Evolutionary conservation across 352 stramenopile genomes (phyloP).

Genomic region (Globisporangium cylindrosporum): DNA sequence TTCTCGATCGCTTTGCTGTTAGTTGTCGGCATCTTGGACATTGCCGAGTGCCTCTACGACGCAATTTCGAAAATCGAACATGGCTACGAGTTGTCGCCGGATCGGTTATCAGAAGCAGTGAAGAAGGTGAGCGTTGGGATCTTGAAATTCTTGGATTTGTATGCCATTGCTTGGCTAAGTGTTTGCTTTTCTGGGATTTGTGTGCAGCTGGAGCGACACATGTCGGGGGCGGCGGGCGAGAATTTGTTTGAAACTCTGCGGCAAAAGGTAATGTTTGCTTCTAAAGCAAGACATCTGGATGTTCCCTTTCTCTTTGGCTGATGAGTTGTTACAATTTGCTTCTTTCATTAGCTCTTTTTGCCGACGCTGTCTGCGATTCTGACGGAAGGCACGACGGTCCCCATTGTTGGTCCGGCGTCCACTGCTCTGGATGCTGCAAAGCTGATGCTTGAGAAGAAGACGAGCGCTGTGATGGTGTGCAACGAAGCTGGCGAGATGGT

Average conservation of each 20-base stretch:
- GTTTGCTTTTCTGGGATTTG: background rate
- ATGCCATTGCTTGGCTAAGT: background rate
- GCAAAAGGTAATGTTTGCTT: conserved; percentile 52
- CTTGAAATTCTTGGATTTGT: background rate
- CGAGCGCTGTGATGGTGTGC: conserved; percentile 89
- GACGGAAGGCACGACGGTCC: conserved; percentile 51
- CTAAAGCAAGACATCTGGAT: background rate
- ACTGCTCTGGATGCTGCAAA: conserved; percentile 69
- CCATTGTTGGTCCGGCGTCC: conserved; percentile 44
- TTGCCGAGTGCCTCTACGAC: conserved; percentile 98
- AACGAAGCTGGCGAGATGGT: conserved; percentile 81
- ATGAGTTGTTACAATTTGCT: background rate
- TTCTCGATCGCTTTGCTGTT: background rate
- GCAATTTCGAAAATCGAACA: conserved; percentile 96
- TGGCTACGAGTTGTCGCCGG: conserved; percentile 72
- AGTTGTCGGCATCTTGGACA: conserved; percentile 97
- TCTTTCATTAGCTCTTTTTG: conserved; percentile 61
- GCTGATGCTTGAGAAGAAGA: conserved; percentile 82
- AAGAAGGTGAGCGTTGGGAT: conserved; percentile 54
- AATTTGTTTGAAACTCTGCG: conserved; percentile 83
- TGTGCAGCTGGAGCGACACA: conserved; percentile 50
- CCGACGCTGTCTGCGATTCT: conserved; percentile 81
- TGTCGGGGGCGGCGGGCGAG: conserved; percentile 43
- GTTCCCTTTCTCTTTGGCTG: background rate
- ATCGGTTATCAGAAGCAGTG: conserved; percentile 64